Evolutionary conservation across 2,329 filamentous ascomycete genomes (phyloP), one percentile per base, ranked within the genome.

Genomic region (Periconia macrospinosa): DNA sequence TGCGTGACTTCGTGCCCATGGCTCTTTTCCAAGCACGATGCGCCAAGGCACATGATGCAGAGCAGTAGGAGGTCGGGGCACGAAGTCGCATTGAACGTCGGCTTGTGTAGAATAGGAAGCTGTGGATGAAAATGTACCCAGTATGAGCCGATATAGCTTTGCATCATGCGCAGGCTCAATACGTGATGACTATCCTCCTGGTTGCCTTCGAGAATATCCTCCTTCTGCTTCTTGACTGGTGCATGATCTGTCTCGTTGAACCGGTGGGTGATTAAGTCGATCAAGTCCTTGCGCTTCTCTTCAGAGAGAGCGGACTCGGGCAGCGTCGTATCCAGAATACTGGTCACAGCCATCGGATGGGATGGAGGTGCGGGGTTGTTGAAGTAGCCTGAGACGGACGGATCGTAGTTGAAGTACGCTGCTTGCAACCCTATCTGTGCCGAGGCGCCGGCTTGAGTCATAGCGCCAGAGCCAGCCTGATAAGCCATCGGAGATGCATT

Each of bases 41-140:
- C 93, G 6, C 94, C 94, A 56, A 97, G 92, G 7, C 91, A 88
- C 81, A 97, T 95, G 74, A 97, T 91, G 10, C 91, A 86, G 35
- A 97, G 82, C 15, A 99, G 78, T 8, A 97, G 80, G 18, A 96
- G 78, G 61, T 91, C 92, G 0, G 91, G 91, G 20, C 91, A 94
- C 57, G 86, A 89, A 67, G 96, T 91, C 0, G 93, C 88, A 5
- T 87, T 89, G 73, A 97, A 99, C 0, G 93, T 97, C 3, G 94
- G 92, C 68, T 92, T 91, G 74, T 99, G 94, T 45, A 97, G 79
- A 55, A 99, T 96, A 1, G 94, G 94, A 58, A 97, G 82, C 71
- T 97, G 94, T 50, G 92, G 89, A 72, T 94, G 95, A 67, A 97
- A 96, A 72, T 97, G 89, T 49, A 89, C 82, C 94, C 94, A 99